Percentiles rank a stretch among this genome's conserved stretches.
phyloP scores from a whole-genome alignment of 192 early-diverging fungal genomes.

The Coemansia sp. region DNA sequence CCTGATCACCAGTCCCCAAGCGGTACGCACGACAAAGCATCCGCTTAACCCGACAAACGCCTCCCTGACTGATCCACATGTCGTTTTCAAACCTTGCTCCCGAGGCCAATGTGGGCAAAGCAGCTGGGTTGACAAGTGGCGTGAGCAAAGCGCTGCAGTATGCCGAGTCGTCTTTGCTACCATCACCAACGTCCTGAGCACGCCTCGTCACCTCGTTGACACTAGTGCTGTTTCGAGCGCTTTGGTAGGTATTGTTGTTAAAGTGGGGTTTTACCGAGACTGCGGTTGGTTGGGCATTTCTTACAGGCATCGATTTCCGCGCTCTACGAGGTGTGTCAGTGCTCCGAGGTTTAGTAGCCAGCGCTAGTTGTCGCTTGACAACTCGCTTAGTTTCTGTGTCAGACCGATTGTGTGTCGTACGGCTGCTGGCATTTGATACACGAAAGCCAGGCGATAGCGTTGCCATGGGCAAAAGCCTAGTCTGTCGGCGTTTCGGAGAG shows the following conservation, averaged over 20 bases:
- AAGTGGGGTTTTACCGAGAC: constrained; percentile 14
- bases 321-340: neutral
- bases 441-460: neutral
- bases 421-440: neutral
- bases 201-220: neutral
- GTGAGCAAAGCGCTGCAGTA: neutral
- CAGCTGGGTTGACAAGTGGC: neutral
- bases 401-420: neutral
- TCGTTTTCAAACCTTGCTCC: constrained; percentile 30
- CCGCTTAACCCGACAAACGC: constrained; percentile 17
- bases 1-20: neutral
- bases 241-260: neutral
- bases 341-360: neutral
- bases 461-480: constrained; percentile 13
- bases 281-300: constrained; percentile 5
- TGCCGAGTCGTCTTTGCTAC: neutral
- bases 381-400: constrained; percentile 19
- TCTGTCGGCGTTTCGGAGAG: constrained; percentile 10
- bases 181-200: neutral
- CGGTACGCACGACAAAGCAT: neutral
- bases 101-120: constrained; percentile 9
- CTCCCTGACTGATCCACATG: constrained; percentile 41
- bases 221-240: too few species aligned
- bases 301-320: neutral
- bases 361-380: neutral